These are phyloP conservation scores for Triticum monococcum DNA, from an alignment of 176 grass and related monocot genomes.

Conservation along the genomic window DNA sequence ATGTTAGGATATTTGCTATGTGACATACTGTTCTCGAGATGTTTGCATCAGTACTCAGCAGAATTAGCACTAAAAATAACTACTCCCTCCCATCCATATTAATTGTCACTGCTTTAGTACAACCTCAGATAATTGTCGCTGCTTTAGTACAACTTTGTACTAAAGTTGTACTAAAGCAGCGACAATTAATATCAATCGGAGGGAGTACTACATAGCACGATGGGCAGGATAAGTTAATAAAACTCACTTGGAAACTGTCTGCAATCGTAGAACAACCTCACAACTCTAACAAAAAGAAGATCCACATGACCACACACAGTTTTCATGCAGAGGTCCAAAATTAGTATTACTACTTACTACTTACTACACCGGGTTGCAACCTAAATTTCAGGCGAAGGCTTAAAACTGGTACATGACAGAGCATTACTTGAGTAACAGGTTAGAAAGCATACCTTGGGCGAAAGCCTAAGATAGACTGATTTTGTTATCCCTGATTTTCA, in stretches of 20 bases:
- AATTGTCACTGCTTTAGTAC: too few relatives aligned
- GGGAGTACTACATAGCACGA: not conserved
- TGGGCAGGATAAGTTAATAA: not conserved
- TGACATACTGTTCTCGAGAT: not conserved
- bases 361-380: not conserved
- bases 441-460: not conserved
- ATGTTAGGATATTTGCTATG: constrained; percentile 28
- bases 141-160: too few relatives aligned
- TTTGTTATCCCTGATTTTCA: not conserved
- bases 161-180: too few relatives aligned
- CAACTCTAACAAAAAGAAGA: not conserved
- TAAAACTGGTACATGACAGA: not conserved
- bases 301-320: not conserved
- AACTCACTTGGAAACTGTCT: not conserved
- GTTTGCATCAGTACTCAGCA: constrained; percentile 16
- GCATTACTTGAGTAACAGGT: not conserved
- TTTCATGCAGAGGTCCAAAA: not conserved
- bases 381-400: not conserved
- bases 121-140: too few relatives aligned
- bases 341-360: not conserved
- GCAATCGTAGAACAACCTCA: not conserved
- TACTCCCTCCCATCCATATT: not conserved
- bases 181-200: too few relatives aligned
- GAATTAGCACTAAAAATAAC: not conserved
- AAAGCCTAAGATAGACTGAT: not conserved